Conservation (phyloP, 2,329 filamentous ascomycete species). For the Ophiostoma piceae region DNA sequence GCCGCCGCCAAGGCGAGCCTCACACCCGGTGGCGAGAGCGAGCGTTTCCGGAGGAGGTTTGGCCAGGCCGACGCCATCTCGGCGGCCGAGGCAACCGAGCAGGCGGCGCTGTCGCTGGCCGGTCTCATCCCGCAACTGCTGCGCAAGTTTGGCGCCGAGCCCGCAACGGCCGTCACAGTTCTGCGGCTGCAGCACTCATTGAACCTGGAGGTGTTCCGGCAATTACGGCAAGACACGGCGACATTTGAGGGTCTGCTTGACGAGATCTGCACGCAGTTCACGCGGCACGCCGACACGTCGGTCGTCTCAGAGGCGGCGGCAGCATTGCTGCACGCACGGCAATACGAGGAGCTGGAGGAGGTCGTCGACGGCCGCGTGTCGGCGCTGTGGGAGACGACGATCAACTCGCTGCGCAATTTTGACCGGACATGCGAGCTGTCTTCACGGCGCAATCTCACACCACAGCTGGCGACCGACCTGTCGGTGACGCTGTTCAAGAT, state of each 20-base stretch:
- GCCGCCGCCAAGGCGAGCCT: constrained; percentile 73
- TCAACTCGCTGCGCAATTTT: constrained; percentile 66
- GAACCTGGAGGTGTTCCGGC: constrained; percentile 80
- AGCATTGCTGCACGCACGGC: constrained; percentile 77
- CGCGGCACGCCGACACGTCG: constrained; percentile 79
- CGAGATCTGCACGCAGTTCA: constrained; percentile 90
- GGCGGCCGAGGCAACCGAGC: constrained; percentile 62
- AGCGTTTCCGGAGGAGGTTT: constrained; percentile 52
- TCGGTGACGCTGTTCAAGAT: constrained; percentile 72
- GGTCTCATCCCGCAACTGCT: constrained; percentile 75
- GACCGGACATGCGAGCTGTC: constrained; percentile 67
- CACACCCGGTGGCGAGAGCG: constrained; percentile 57
- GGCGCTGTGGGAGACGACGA: constrained; percentile 77
- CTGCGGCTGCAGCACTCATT: constrained; percentile 80
- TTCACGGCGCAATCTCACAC: constrained; percentile 61
- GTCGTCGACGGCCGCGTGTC: constrained; percentile 74
- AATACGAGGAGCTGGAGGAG: constrained; percentile 84
- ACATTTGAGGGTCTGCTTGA: constrained; percentile 77
- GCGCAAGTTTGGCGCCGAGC: constrained; percentile 88
- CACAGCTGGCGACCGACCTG: constrained; percentile 61
- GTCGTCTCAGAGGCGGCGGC: constrained; percentile 79
- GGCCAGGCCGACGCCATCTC: constrained; percentile 39
- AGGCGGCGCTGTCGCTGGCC: constrained; percentile 71
- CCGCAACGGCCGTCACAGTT: constrained; percentile 78
- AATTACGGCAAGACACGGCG: constrained; percentile 78